These are phyloP conservation scores for Aspergillus ustus DNA, from an alignment of 2,329 filamentous ascomycete genomes.

Conservation along the genomic window DNA sequence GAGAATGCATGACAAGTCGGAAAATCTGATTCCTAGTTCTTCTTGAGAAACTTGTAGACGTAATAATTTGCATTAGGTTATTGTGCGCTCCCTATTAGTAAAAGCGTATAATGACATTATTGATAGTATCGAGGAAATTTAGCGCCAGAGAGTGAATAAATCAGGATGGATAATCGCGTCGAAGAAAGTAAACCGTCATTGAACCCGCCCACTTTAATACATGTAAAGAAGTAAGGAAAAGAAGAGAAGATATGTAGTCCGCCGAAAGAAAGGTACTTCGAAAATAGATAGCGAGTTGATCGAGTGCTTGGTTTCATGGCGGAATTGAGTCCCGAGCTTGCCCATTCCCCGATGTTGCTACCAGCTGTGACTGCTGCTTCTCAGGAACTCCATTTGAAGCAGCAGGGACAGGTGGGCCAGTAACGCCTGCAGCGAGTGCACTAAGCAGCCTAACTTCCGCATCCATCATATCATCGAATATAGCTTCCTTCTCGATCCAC, in stretches of 20 bases:
- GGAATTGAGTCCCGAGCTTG: constrained; percentile 6
- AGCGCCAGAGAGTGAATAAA: neutral
- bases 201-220: neutral
- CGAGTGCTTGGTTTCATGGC: constrained; percentile 1
- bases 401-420: neutral
- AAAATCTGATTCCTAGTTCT: neutral
- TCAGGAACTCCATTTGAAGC: constrained; percentile 5
- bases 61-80: neutral
- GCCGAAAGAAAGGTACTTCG: neutral
- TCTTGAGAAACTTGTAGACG: neutral
- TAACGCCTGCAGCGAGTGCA: constrained; percentile 21
- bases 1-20: neutral
- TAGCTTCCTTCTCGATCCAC: constrained; percentile 49
- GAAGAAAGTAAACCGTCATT: neutral
- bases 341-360: constrained; percentile 1
- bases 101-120: neutral
- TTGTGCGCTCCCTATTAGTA: neutral
- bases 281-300: neutral
- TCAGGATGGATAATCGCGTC: neutral
- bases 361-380: neutral
- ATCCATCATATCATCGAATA: constrained; percentile 50
- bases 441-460: constrained; percentile 45
- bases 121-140: neutral
- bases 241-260: neutral
- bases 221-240: neutral